Evolutionary conservation across 2,329 filamentous ascomycete genomes (phyloP).

Genomic region (Penicillium sp.): DNA sequence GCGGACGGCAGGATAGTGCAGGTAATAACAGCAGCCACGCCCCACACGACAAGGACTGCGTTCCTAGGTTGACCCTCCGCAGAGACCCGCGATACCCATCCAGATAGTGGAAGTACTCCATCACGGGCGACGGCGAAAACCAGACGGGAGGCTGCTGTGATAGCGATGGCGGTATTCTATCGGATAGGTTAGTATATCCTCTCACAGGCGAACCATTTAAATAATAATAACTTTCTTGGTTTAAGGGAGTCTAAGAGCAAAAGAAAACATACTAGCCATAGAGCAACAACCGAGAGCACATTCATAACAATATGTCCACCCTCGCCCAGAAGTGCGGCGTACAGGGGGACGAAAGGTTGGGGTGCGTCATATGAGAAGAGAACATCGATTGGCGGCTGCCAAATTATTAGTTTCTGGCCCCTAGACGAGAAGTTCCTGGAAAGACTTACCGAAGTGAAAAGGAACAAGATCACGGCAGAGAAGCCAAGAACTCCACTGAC

Average conservation of each 20-base stretch:
- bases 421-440: background rate
- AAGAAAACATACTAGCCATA: conserved; percentile 21
- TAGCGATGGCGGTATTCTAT: conserved; percentile 59
- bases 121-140: conserved; percentile 64
- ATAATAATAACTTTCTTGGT: no score
- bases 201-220: background rate
- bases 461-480: conserved; percentile 56
- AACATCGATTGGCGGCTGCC: background rate
- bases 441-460: conserved; percentile 52
- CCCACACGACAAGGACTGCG: conserved; percentile 60
- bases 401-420: background rate
- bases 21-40: conserved; percentile 54
- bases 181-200: background rate
- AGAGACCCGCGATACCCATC: conserved; percentile 57
- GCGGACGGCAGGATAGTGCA: conserved; percentile 60
- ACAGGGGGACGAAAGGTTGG: conserved; percentile 60
- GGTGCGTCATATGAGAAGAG: conserved; percentile 48
- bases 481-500: conserved; percentile 58
- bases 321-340: conserved; percentile 56
- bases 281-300: conserved; percentile 44
- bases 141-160: conserved; percentile 59
- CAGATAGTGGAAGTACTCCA: conserved; percentile 59
- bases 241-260: no score
- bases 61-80: conserved; percentile 59
- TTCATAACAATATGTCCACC: conserved; percentile 63